Base-by-base conservation (phyloP, 2,329 filamentous ascomycete species). In the Trichoderma cornu-damae region DNA sequence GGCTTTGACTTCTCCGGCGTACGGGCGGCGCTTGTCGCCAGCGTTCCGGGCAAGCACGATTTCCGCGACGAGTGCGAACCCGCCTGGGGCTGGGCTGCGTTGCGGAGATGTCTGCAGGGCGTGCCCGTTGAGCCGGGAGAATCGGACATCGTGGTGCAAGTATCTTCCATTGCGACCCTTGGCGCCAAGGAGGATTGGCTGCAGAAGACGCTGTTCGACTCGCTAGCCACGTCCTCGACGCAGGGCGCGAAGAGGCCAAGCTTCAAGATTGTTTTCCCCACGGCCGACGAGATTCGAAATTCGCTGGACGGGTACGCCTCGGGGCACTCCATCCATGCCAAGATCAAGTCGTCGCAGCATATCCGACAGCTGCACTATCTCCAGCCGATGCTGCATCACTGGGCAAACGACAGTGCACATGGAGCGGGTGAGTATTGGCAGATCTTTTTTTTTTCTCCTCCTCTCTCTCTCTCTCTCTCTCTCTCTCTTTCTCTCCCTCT, bases 161-260 rank as follows among this genome's bases (percentile, higher is more conserved):
- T 93, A 38, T 95, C 90, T 0, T 95, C 90, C 0, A 88, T 96
- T 47, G 90, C 90, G 2, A 90, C 89, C 0, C 76, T 96, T 0
- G 89, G 88, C 0, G 75, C 78, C 24, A 86, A 78, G 7, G 81
- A 90, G 51, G 81, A 79, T 52, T 96, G 90, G 90, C 74, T 96
- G 0, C 80, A 79, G 49, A 78, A 83, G 22, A 85, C 81, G 0
- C 73, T 89, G 14, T 87, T 88, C 65, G 71, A 72, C 9, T 68
- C 79, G 0, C 64, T 85, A 3, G 67, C 70, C 1, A 63, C 62
- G 28, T 76, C 69, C 20, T 68, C 64, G 32, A 63, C 61, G 1
- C 60, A 35, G 61, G 49, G 44, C 4, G 49, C 61, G 1, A 72
- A 70, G 18, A 61, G 59, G 34, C 79, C 84, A 1, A 75, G 72